A percentile compares a stretch with the other conserved stretches of the same genome.
Evolutionary conservation across 192 early-diverging fungal genomes (phyloP).

Genomic region (Umbelopsis sp.): DNA sequence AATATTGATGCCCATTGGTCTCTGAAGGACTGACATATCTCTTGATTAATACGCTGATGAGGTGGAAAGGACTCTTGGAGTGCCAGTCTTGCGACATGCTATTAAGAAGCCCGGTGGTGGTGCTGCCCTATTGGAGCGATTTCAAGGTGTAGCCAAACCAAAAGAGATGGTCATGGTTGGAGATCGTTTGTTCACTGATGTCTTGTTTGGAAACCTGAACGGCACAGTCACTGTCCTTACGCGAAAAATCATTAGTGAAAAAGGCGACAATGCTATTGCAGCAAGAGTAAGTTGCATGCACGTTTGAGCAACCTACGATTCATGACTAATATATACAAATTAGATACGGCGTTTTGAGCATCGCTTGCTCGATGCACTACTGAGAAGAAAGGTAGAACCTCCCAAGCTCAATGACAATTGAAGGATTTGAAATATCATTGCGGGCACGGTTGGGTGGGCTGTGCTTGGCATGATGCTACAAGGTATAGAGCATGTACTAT

Average conservation of each 20-base stretch:
- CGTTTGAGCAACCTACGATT: background rate
- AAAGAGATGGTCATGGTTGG: conserved; percentile 76
- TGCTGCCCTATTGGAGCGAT: conserved; percentile 52
- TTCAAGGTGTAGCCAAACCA: conserved; percentile 40
- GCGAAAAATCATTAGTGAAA: conserved; percentile 62
- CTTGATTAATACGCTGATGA: conserved; percentile 35
- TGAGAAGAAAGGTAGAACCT: background rate
- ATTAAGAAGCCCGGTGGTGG: conserved; percentile 82
- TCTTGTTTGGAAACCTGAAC: conserved; percentile 78
- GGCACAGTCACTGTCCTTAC: conserved; percentile 77
- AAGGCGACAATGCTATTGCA: conserved; percentile 81
- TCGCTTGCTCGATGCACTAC: background rate
- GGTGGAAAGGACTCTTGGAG: conserved; percentile 52
- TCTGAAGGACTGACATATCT: conserved; percentile 67
- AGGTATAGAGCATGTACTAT: too few species aligned
- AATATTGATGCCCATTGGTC: conserved; percentile 89
- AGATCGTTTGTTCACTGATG: conserved; percentile 85
- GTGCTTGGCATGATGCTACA: too few species aligned
- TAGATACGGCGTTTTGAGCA: conserved; percentile 17
- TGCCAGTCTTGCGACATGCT: conserved; percentile 57
- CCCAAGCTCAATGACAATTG: background rate
- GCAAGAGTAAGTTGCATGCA: conserved; percentile 33
- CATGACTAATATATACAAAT: background rate
- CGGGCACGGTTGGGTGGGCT: too few species aligned
- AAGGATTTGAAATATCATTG: background rate